These are phyloP conservation scores for Kodamaea nitidulidarum DNA, from an alignment of 805 yeast genomes.

Conservation along the genomic window DNA sequence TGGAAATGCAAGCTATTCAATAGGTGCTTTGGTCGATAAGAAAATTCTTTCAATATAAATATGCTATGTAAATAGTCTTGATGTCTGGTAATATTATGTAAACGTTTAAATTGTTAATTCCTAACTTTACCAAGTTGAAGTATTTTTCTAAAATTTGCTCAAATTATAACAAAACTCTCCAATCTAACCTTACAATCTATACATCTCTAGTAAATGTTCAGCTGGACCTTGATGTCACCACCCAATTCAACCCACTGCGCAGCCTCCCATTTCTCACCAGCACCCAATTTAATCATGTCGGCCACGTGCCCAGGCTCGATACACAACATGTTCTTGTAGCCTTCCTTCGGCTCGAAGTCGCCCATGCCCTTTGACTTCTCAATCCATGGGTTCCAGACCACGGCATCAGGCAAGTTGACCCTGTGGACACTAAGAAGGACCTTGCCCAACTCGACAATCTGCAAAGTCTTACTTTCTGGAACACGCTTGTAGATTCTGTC, in stretches of 20 bases:
- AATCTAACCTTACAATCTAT: no score
- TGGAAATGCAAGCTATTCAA: no score
- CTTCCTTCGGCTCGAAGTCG: constrained; percentile 84
- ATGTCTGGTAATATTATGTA: no score
- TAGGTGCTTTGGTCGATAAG: no score
- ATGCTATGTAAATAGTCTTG: no score
- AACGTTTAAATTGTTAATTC: no score
- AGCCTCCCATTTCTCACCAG: constrained; percentile 77
- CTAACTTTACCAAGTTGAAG: no score
- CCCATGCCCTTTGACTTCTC: constrained; percentile 76
- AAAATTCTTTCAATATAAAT: no score
- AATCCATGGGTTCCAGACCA: constrained; percentile 98
- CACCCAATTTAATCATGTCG: constrained; percentile 55
- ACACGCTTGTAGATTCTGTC: constrained; percentile 80
- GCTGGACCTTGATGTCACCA: constrained; percentile 60
- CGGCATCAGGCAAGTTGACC: constrained; percentile 60
- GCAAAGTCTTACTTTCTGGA: constrained; percentile 49
- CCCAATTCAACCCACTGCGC: constrained; percentile 56
- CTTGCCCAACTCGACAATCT: constrained; percentile 66
- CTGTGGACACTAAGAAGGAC: constrained; percentile 68
- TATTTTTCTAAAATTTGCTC: no score
- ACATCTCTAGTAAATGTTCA: constrained; percentile 33
- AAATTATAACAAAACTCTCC: no score
- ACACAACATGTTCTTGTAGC: constrained; percentile 86
- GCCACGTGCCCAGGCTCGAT: constrained; percentile 90